Base-by-base conservation (phyloP, 345 rosid genomes). In the Turnera subulata region DNA sequence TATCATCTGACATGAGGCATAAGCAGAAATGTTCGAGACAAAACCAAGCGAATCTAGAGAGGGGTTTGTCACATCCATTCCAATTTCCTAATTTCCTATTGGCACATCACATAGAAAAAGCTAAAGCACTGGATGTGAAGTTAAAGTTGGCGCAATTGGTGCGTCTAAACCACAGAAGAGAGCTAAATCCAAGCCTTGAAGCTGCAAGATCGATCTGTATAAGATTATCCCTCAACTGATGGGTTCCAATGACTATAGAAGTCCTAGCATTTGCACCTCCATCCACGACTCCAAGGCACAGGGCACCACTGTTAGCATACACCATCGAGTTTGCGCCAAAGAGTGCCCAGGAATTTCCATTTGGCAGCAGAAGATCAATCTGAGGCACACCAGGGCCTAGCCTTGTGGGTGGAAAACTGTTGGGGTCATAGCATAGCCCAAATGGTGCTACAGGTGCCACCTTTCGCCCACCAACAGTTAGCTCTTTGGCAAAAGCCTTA, bases 161-260 rank as follows among this genome's bases (percentile, higher is more conserved):
- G 14, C 16, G 65, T 5, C 58, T 43, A 19, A 20, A 25, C 19
- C 51, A 25, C 20, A 54, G 39, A 4, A 63, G 50, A 50, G 54
- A 37, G 38, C 63, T 71, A 46, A 60, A 65, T 1, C 71, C 75
- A 20, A 71, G 66, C 54, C 62, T 65, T 26, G 66, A 59, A 50
- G 38, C 25, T 1, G 70, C 75, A 17, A 65, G 46, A 61, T 71
- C 75, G 26, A 71, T 59, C 58, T 63, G 66, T 9, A 65, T 19
- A 49, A 71, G 66, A 55, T 65, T 71, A 52, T 71, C 32, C 46
- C 67, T 61, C 59, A 67, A 35, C 11, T 62, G 69, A 54, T 58
- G 56, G 46, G 62, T 63, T 22, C 73, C 69, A 14, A 67, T 45
- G 1, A 59, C 70, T 35, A 67, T 58, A 3, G 71, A 60, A 14